phyloP scores from a whole-genome alignment of 768 basidiomycete genomes.

The Strobilomyces confusus region DNA sequence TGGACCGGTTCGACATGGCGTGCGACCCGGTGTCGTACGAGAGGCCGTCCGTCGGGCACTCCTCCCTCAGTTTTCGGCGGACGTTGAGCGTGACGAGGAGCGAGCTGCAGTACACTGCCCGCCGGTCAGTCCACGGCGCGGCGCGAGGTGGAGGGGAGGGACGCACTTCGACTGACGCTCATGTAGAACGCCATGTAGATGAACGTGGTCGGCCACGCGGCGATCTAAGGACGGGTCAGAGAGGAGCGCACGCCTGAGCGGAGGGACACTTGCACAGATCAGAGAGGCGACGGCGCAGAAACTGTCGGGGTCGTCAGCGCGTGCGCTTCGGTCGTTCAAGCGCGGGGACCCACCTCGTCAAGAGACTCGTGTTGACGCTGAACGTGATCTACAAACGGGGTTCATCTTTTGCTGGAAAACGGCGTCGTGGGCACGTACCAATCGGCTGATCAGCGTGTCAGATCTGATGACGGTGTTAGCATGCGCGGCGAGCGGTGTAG shows the following conservation, averaged over 20 bases:
- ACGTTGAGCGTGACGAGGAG: constrained; percentile 60
- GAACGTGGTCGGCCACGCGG: constrained; percentile 41
- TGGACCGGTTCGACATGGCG: neutral
- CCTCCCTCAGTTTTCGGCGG: constrained; percentile 41
- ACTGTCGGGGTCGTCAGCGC: constrained; percentile 25
- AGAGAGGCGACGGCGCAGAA: constrained; percentile 9
- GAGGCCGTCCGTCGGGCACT: constrained; percentile 4
- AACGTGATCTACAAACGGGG: constrained; percentile 45
- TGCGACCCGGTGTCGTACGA: neutral
- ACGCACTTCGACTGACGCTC: constrained; percentile 54
- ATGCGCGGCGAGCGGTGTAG: neutral
- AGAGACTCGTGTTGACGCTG: constrained; percentile 40
- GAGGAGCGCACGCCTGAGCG: neutral
- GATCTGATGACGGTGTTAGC: constrained; percentile 25
- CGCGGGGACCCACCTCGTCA: constrained; percentile 26
- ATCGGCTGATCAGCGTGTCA: constrained; percentile 48
- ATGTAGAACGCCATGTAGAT: constrained; percentile 60
- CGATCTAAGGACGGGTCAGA: neutral
- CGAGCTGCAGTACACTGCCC: constrained; percentile 54
- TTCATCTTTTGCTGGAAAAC: neutral
- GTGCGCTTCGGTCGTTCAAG: neutral
- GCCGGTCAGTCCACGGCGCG: too few relatives aligned
- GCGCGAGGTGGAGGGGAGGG: neutral
- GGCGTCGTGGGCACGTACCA: constrained; percentile 21
- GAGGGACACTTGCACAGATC: constrained; percentile 13